phyloP scores from a whole-genome alignment of 2,329 filamentous ascomycete genomes.

The Rhexocercosporidium sp. region DNA sequence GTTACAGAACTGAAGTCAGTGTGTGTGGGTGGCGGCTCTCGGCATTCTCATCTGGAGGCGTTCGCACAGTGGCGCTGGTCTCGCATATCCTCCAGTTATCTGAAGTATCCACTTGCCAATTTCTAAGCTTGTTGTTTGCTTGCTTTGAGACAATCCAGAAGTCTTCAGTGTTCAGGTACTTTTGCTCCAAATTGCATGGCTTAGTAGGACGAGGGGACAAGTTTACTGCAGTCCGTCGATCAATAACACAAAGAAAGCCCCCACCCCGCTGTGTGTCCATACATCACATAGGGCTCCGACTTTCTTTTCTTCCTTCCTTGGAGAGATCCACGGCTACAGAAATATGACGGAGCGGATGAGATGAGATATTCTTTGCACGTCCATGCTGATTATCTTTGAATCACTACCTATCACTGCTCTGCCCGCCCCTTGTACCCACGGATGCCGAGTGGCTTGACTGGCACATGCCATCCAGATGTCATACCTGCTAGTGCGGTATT shows the following conservation, averaged over 20 bases:
- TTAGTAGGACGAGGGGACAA: slow-evolving; percentile 17
- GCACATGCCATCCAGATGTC: slow-evolving; percentile 34
- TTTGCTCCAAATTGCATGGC: slow-evolving; percentile 1
- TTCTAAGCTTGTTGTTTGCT: neutral
- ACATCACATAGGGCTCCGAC: slow-evolving; percentile 5
- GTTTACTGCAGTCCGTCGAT: slow-evolving; percentile 23
- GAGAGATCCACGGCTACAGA: neutral
- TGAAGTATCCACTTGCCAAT: neutral
- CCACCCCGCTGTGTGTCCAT: slow-evolving; percentile 12
- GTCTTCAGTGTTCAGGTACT: neutral
- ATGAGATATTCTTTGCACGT: slow-evolving; percentile 13
- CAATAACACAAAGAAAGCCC: slow-evolving; percentile 6
- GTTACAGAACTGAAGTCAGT: slow-evolving; percentile 2
- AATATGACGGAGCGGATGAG: slow-evolving; percentile 11
- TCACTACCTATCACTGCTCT: slow-evolving; percentile 17
- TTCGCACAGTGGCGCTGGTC: slow-evolving; percentile 1
- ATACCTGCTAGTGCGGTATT: slow-evolving; percentile 18
- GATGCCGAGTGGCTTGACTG: slow-evolving; percentile 29
- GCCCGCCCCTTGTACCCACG: slow-evolving; percentile 14
- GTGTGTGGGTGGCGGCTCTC: neutral
- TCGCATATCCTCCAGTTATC: neutral
- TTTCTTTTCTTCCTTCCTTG: neutral
- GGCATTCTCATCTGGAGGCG: slow-evolving; percentile 5
- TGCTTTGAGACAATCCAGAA: neutral
- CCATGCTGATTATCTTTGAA: slow-evolving; percentile 20